Evolutionary conservation across 805 yeast species (phyloP), one percentile per base, ranked within the genome.

Genomic region (Yamadazyma nakazawae): DNA sequence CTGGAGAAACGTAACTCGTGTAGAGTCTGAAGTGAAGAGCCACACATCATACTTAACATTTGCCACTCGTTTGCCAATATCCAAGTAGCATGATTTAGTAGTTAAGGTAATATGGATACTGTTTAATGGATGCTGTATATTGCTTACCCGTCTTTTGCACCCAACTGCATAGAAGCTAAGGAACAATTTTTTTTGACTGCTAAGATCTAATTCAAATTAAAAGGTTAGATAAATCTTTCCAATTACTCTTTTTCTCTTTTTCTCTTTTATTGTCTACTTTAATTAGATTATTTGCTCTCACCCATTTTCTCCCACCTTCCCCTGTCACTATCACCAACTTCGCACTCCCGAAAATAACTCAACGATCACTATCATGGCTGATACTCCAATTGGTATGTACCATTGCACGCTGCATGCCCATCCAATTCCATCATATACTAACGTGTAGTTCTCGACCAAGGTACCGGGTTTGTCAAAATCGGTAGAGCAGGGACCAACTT

Each of bases 401-500:
- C 13, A 40, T 16, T 28, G 11, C 32, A 9, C 32, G n/a, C 9
- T 28, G n/a, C 5, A 5, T 19, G 16, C 24, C 16, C 10, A 26
- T 38, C 41, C 13, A 30, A 25, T 25, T 24, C 16, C 4, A 45
- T 11, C 35, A n/a, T 13, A 12, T 48, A 51, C 54, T 51, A 48
- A 51, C 52, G 14, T n/a, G 7, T 50, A 79, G 99, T 94, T 58
- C 88, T 94, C 57, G 99, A 94, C 73, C 98, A 94, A 74, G 99
- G 99, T 73, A 94, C 99, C 42, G 99, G 99, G 48, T 94, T 94
- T 64, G 97, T 92, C 45, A 92, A 91, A 66, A 88, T 92, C 56
- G 99, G 99, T 49, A 81, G 96, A 61, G 97, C 95, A 32, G 97
- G 98, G 28, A 86, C 90, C 56, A 94, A 94, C 71, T 91, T 91